Evolutionary conservation across 2,329 filamentous ascomycete species (phyloP).

Genomic region (Sporothrix inflata): DNA sequence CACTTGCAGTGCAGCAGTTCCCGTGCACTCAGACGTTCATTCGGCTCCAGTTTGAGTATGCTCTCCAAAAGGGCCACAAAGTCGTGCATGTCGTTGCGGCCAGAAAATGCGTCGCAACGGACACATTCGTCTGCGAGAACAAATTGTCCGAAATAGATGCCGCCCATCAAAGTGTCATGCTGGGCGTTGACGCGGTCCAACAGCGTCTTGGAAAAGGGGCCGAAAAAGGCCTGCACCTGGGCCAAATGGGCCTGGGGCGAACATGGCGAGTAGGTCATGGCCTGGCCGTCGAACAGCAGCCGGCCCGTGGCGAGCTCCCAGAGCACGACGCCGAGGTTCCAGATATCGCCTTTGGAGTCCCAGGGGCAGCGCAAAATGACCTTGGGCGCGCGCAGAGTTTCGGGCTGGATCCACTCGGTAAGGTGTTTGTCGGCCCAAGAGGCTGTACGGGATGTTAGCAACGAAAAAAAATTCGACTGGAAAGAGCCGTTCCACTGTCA

Average conservation of each 20-base stretch:
- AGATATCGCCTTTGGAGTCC: slow-evolving; percentile 25
- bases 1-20: not conserved
- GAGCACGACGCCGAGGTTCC: slow-evolving; percentile 17
- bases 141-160: too few relatives aligned
- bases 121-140: too few relatives aligned
- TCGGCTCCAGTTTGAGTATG: not conserved
- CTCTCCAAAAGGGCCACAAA: not conserved
- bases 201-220: slow-evolving; percentile 13
- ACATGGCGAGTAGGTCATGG: slow-evolving; percentile 18
- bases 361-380: slow-evolving; percentile 13
- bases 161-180: too few relatives aligned
- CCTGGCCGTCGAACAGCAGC: slow-evolving; percentile 24
- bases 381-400: slow-evolving; percentile 23
- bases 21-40: not conserved
- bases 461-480: not conserved
- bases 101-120: too few relatives aligned
- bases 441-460: not conserved
- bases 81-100: too few relatives aligned
- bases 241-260: slow-evolving; percentile 22
- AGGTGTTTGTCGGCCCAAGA: slow-evolving; percentile 15
- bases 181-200: not conserved
- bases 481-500: not conserved
- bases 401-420: slow-evolving; percentile 26
- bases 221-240: slow-evolving; percentile 20
- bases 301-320: slow-evolving; percentile 23